phyloP scores from a whole-genome alignment of 208 protist species.

The Wallacemonas sp. region DNA sequence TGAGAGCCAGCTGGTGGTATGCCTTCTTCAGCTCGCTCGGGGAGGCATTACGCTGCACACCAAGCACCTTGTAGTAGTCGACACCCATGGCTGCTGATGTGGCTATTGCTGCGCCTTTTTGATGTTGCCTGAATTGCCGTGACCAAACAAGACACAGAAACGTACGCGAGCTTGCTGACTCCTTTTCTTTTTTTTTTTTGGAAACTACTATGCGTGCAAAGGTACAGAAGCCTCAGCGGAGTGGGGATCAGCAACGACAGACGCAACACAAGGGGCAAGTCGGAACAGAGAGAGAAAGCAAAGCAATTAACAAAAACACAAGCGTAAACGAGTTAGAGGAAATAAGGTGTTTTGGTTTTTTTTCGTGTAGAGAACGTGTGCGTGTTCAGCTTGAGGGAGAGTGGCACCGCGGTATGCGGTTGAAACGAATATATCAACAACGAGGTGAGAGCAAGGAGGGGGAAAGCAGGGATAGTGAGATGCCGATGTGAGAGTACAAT shows the following conservation, averaged over 20 bases:
- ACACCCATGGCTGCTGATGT: constrained; percentile 47
- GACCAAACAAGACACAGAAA: background rate
- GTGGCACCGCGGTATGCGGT: background rate
- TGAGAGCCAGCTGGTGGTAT: constrained; percentile 90
- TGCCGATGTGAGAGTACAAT: too few species aligned
- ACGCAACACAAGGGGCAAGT: too few species aligned
- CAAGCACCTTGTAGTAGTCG: constrained; percentile 91
- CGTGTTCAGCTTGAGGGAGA: background rate
- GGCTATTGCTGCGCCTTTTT: constrained; percentile 4
- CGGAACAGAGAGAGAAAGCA: too few species aligned
- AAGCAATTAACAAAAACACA: background rate
- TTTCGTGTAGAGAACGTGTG: background rate
- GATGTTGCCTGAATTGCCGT: background rate
- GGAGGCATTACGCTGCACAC: constrained; percentile 60
- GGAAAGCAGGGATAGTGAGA: too few species aligned
- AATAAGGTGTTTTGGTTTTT: background rate
- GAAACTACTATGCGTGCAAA: too few species aligned
- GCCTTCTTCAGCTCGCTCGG: constrained; percentile 90
- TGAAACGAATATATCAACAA: constrained; percentile 11
- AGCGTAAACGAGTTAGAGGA: background rate
- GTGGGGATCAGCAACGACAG: background rate
- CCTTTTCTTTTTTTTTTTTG: background rate
- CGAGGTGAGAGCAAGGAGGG: too few species aligned
- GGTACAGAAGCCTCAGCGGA: too few species aligned
- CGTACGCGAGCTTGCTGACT: background rate